Conservation (phyloP, 495 filamentous ascomycete genomes). For the Penicillium silybi region DNA sequence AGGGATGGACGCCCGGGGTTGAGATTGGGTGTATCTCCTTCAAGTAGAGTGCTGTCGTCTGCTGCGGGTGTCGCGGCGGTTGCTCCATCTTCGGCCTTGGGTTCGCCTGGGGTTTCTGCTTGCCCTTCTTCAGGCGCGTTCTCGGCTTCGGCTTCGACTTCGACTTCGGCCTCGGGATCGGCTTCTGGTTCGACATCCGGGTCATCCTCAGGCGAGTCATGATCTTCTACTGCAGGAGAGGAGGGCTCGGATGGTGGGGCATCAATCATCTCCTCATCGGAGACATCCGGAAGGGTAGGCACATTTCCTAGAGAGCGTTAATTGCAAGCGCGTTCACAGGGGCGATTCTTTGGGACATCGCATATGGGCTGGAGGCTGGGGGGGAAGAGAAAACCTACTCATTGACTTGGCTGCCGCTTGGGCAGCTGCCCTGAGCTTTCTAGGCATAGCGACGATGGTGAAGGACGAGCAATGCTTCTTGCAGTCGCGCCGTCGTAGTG, state of each 20-base stretch:
- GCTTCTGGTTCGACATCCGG: constrained; percentile 26
- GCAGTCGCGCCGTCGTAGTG: constrained; percentile 9
- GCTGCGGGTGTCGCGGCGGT: constrained; percentile 33
- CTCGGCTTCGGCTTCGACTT: constrained; percentile 30
- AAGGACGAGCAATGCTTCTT: constrained; percentile 12
- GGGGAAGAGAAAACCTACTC: constrained; percentile 27
- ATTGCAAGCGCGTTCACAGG: constrained; percentile 21
- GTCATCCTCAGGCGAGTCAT: constrained; percentile 28
- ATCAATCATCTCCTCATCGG: constrained; percentile 49
- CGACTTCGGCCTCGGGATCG: constrained; percentile 22
- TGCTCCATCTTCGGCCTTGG: constrained; percentile 29
- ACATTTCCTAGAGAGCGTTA: constrained; percentile 38
- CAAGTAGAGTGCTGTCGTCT: constrained; percentile 37
- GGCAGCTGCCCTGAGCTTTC: constrained; percentile 46
- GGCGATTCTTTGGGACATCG: not conserved
- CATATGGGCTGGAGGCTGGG: not conserved
- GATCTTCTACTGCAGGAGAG: constrained; percentile 30
- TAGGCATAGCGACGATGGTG: constrained; percentile 36
- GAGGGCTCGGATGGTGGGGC: constrained; percentile 36
- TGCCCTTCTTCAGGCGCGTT: constrained; percentile 9
- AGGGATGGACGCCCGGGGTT: constrained; percentile 41
- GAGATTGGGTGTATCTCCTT: constrained; percentile 26
- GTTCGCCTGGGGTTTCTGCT: constrained; percentile 15
- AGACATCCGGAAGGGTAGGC: constrained; percentile 40
- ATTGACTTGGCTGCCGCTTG: constrained; percentile 48